Evolutionary conservation across 305 asterid genomes (phyloP), one percentile per base, ranked within the genome.

Genomic region (Solanum hybrid): DNA sequence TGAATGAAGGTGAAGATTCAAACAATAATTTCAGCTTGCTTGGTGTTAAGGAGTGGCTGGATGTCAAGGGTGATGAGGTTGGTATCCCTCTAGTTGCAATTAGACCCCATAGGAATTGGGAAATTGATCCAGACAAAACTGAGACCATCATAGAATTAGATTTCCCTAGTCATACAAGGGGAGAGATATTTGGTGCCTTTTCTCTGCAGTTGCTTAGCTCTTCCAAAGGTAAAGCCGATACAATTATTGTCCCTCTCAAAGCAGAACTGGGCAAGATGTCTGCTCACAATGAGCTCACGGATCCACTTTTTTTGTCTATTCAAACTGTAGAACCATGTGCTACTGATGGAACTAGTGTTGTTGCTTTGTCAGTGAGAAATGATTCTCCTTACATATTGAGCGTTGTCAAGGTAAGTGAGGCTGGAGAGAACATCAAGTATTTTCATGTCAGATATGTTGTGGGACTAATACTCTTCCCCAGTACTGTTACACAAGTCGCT

Each of bases 401-500:
- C 22, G 89, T 94, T 92, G 87, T 93, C 81, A 94, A 92, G 94
- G 92, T 95, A 81, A 90, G 89, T 14, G 92, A 89, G 88, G 90
- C 89, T 26, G 98, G 97, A 89, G 93, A 92, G 64, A 75, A 78
- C 90, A 32, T 87, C 24, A 87, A 91, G 78, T 88, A 36, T 90
- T 95, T 97, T 60, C 93, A 60, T 64, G 90, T 94, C 75, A 96
- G 94, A 92, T 94, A 93, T 56, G 76, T 91, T 66, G 95, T 95
- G 90, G 95, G 99, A 81, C 95, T 97, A 27, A 86, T 96, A 42
- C 94, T 97, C 89, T 97, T 95, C 87, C 99, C 99, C 9, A 72
- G 89, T 37, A 90, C 97, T 82, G 88, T 81, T 64, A 97, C 98
- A 11, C 98, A 93, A 89, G 96, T 94, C 24, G 99, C 99, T 90